A percentile compares a stretch with the other conserved stretches of the same genome.
phyloP scores from a whole-genome alignment of 2,329 filamentous ascomycete genomes.

The Boeremia lycopersici region DNA sequence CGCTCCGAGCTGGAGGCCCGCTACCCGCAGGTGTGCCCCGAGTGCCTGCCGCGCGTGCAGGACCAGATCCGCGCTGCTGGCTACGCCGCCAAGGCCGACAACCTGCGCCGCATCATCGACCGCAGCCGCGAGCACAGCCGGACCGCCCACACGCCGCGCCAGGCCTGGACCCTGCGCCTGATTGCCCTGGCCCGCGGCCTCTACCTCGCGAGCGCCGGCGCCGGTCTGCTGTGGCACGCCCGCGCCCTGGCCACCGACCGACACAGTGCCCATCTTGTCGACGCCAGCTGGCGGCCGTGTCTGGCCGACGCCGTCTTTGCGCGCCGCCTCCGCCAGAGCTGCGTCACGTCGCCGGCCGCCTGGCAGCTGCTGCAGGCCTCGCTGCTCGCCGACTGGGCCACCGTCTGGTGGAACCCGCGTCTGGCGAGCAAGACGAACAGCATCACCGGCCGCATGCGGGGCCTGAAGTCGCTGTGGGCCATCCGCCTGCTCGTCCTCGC shows the following conservation, averaged over 20 bases:
- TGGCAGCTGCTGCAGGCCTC: constrained; percentile 35
- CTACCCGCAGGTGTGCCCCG: constrained; percentile 86
- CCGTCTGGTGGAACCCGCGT: constrained; percentile 72
- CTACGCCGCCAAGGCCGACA: constrained; percentile 84
- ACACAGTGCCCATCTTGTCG: constrained; percentile 1
- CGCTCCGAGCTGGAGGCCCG: constrained; percentile 75
- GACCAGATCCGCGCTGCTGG: constrained; percentile 71
- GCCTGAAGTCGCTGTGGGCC: constrained; percentile 69
- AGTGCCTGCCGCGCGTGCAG: constrained; percentile 77
- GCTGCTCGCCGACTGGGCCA: constrained; percentile 57
- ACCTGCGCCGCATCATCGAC: constrained; percentile 76
- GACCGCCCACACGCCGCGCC: constrained; percentile 39
- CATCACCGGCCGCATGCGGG: constrained; percentile 58
- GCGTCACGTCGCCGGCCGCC: constrained; percentile 33
- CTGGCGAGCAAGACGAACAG: constrained; percentile 67
- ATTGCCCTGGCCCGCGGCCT: constrained; percentile 53
- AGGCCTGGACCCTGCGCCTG: constrained; percentile 51
- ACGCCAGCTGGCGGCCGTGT: constrained; percentile 28
- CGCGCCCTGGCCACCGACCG: constrained; percentile 29
- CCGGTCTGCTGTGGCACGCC: constrained; percentile 46
- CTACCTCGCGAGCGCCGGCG: constrained; percentile 49
- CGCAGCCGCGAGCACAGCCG: constrained; percentile 49
- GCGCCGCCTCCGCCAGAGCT: constrained; percentile 29
- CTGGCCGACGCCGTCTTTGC: constrained; percentile 26
- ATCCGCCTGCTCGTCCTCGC: constrained; percentile 66